Percentiles rank a stretch among this genome's conserved stretches.
These are phyloP conservation scores for Colletotrichum trifolii DNA, from an alignment of 2,329 filamentous ascomycete species.

Conservation along the genomic window DNA sequence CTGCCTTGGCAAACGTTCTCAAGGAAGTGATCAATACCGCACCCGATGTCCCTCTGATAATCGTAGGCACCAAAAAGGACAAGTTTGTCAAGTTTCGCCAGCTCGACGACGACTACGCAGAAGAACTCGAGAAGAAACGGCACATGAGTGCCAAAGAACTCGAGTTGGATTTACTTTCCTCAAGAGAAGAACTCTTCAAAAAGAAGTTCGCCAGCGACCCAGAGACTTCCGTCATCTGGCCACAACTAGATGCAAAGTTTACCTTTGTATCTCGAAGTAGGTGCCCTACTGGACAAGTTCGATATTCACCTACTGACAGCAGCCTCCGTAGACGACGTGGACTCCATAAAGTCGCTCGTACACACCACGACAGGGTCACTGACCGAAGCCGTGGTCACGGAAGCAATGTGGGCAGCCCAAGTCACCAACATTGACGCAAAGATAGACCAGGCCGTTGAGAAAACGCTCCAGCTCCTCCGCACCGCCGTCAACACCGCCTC, in stretches of 20 bases:
- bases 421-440: constrained; percentile 28
- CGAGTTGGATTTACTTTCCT: not conserved
- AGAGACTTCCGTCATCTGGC: constrained; percentile 11
- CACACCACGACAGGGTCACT: constrained; percentile 3
- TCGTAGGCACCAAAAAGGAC: constrained; percentile 44
- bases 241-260: constrained; percentile 6
- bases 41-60: constrained; percentile 39
- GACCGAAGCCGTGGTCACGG: not conserved
- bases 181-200: not conserved
- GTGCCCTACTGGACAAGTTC: not conserved
- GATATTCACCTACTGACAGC: not conserved
- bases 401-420: constrained; percentile 30
- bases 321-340: constrained; percentile 20
- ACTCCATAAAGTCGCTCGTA: constrained; percentile 30
- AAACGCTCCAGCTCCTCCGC: constrained; percentile 30
- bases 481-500: constrained; percentile 14
- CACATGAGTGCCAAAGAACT: not conserved
- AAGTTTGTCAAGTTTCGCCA: constrained; percentile 28
- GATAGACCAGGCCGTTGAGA: constrained; percentile 28
- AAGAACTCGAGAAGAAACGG: no score
- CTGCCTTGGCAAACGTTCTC: constrained; percentile 42
- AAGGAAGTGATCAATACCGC: constrained; percentile 38
- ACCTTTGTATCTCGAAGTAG: constrained; percentile 25
- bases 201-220: constrained; percentile 2
- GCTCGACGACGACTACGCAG: no score